Base-by-base conservation (phyloP, 139 green algal species). In the Coelastrella sp. region DNA sequence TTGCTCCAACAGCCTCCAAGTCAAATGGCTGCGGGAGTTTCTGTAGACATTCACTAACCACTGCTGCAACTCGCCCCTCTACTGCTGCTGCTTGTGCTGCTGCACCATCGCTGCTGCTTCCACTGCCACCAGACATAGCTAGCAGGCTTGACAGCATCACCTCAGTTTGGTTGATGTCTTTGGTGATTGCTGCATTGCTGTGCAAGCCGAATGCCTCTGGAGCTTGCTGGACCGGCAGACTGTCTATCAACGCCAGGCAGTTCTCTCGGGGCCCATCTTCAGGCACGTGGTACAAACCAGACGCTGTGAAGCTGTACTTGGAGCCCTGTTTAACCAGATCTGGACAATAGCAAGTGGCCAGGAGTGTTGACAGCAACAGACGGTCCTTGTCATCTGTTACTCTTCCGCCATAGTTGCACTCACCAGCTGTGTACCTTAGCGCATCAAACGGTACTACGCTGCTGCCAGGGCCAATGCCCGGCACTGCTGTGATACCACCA, bases 331-430 rank as follows among this genome's bases (percentile, higher is more conserved):
- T 69, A 0, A 94, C 77, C 19, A 92, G 75, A 40, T 91, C 86
- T 0, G 83, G 83, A 32, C 86, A 87, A 88, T 92, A 95, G 82
- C 87, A 92, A 45, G 86, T 88, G 30, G 89, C 80, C 53, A 96
- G 89, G 27, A 94, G 81, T 21, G 89, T 92, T 68, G 89, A 91
- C 23, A 96, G 92, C 81, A 94, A 85, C 67, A 91, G 85, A 23
- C 93, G 85, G 87, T 96, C 93, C 89, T 95, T 95, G 89, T 94
- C 93, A 74, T 96, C 93, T 8, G 93, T 96, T 2, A 96, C 93
- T 13, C 92, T 87, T 7, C 93, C 93, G 45, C 85, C 90, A 64
- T 94, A 94, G 89, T 96, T 96, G 86, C 92, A 95, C 75, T 96
- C 93, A 25, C 92, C 92, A 6, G 89, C 92, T 15, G 92, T 83